Conservation (phyloP, 2,329 filamentous ascomycete genomes). For the Colletotrichum aenigma region DNA sequence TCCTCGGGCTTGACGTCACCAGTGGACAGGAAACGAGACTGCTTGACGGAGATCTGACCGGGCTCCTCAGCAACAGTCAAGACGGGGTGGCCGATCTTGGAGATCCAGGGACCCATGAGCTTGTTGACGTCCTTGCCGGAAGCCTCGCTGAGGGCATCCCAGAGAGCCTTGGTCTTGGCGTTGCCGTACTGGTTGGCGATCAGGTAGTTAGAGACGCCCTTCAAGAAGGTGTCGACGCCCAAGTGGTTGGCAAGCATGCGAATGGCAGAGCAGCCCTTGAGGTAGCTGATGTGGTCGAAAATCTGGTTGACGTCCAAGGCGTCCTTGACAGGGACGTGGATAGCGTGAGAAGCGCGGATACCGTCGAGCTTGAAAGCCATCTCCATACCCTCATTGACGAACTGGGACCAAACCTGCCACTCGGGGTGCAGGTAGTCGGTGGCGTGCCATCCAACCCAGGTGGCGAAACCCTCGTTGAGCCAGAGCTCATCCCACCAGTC, state of each 20-base stretch:
- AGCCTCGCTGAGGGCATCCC: constrained; percentile 84
- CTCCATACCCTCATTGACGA: constrained; percentile 94
- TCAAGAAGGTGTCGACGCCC: constrained; percentile 85
- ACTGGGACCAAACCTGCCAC: constrained; percentile 98
- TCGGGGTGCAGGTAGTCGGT: constrained; percentile 92
- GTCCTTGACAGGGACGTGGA: constrained; percentile 93
- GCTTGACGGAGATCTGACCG: constrained; percentile 80
- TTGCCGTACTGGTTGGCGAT: constrained; percentile 88
- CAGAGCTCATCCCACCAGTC: constrained; percentile 95
- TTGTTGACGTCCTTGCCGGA: constrained; percentile 85
- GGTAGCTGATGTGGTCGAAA: constrained; percentile 95
- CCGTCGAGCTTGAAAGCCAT: constrained; percentile 89
- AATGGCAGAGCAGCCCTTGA: constrained; percentile 95
- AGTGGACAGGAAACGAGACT: constrained; percentile 88
- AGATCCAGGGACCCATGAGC: constrained; percentile 95
- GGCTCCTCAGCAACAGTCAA: constrained; percentile 84
- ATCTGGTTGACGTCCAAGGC: constrained; percentile 94
- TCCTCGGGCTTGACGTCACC: constrained; percentile 92
- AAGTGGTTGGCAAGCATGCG: constrained; percentile 95
- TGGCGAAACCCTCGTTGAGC: constrained; percentile 96
- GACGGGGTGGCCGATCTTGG: constrained; percentile 93
- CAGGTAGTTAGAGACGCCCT: constrained; percentile 88
- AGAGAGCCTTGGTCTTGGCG: constrained; percentile 89
- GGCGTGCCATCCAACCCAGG: constrained; percentile 96
- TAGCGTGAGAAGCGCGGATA: constrained; percentile 90